Evolutionary conservation across 371 early-diverging fungal genomes (phyloP), one percentile per base, ranked within the genome.

Genomic region (Zychaea mexicana): DNA sequence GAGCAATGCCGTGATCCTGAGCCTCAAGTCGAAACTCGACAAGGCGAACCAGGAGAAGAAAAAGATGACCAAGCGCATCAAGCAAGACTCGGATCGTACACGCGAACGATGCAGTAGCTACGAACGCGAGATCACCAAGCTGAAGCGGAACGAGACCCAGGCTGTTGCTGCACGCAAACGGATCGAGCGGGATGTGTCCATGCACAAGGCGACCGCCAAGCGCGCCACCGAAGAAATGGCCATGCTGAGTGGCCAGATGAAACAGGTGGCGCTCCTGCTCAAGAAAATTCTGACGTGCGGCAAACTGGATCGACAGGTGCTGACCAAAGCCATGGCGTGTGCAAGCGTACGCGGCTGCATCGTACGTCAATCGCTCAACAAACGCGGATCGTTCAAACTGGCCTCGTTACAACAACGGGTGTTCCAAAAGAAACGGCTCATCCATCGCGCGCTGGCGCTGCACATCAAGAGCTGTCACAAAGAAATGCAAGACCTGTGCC

Each of bases 1-100:
- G 61, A 71, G 73, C 21, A 84, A 85, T 58, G 66, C 71, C 2
- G 70, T 72, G 22, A 67, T 88, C 8, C 71, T 78, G 19, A 76
- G 70, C 1, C 67, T 87, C 38, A 76, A 82, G 15, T 60, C 68
- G 4, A 78, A 74, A 6, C 68, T 88, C 3, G 87, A 87, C 56
- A 81, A 81, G 7, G 69, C 83, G 24, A 82, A 77, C 58, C 85
- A 82, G 17, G 94, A 94, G 70, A 92, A 92, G 70, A 76, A 87
- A 54, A 83, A 87, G 17, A 77, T 91, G 72, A 69, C 90, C 63
- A 90, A 89, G 60, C 87, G 90, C 5, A 82, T 92, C 62, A 90
- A 90, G 66, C 84, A 86, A 63, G 92, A 92, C 55, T 77, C 86
- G 0, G 84, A 89, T 60, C 74, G 83, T 2, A 73, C 82, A 47